Percentiles rank a stretch among this genome's conserved stretches.
Conservation (phyloP, 768 basidiomycete species). For the Hypholoma sublateritium region DNA sequence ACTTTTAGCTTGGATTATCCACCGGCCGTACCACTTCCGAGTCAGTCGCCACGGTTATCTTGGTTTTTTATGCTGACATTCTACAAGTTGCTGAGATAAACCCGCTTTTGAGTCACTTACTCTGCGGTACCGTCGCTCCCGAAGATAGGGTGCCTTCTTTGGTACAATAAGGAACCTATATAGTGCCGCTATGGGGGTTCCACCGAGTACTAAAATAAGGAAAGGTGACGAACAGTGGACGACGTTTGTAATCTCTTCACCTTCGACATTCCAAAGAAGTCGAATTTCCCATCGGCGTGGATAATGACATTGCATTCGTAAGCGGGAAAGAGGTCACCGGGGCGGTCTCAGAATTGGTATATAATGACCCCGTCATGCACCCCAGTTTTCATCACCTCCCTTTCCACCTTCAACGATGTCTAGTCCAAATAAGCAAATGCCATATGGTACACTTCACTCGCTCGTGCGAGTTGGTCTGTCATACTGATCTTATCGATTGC, state of each 20-base stretch:
- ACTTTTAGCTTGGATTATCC: no score
- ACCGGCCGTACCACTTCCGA: no score
- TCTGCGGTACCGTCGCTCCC: no score
- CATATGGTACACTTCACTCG: not conserved
- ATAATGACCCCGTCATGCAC: not conserved
- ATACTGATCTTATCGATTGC: not conserved
- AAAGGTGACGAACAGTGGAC: not conserved
- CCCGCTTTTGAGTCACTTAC: no score
- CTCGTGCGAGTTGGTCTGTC: not conserved
- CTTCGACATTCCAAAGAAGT: not conserved
- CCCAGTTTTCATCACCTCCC: not conserved
- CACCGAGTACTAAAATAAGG: no score
- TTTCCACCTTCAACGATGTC: not conserved
- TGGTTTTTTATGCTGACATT: no score
- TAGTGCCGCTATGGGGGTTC: no score
- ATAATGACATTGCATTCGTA: not conserved
- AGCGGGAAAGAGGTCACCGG: not conserved
- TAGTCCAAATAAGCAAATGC: not conserved
- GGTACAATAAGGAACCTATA: no score
- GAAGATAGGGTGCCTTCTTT: no score
- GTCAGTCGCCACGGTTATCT: no score
- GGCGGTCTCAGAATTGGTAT: not conserved
- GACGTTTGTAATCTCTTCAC: conserved; percentile 9
- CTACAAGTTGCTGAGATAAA: no score
- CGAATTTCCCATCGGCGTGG: not conserved